Evolutionary conservation across 352 stramenopile genomes (phyloP).

Genomic region (Phytophthora nicotianae): DNA sequence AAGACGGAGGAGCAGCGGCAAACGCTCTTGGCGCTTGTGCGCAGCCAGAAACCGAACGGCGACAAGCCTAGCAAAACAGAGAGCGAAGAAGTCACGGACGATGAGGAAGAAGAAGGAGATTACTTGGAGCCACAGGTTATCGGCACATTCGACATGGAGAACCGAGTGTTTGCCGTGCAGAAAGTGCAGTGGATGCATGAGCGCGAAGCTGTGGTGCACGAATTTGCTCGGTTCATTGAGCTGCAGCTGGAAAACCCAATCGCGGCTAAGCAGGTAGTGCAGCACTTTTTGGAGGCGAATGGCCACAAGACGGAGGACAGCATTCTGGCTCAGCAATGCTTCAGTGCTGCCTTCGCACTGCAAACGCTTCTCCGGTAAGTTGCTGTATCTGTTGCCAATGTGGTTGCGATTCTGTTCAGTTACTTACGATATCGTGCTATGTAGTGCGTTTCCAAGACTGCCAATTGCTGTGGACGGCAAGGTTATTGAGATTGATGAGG

Average conservation of each 20-base stretch:
- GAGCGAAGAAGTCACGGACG: slow-evolving; percentile 51
- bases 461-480: slow-evolving; percentile 54
- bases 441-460: slow-evolving; percentile 55
- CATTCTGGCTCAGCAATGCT: slow-evolving; percentile 66
- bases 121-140: slow-evolving; percentile 54
- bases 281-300: slow-evolving; percentile 66
- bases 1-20: slow-evolving; percentile 65
- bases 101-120: slow-evolving; percentile 26
- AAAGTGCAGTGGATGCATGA: slow-evolving; percentile 70
- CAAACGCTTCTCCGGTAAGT: slow-evolving; percentile 71
- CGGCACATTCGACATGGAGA: slow-evolving; percentile 62
- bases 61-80: slow-evolving; percentile 23
- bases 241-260: slow-evolving; percentile 66
- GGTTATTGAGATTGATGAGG: slow-evolving; percentile 50
- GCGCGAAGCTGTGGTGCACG: slow-evolving; percentile 64
- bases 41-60: slow-evolving; percentile 41
- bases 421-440: background rate
- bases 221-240: slow-evolving; percentile 78
- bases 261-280: slow-evolving; percentile 42
- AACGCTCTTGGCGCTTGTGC: slow-evolving; percentile 51
- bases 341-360: slow-evolving; percentile 78
- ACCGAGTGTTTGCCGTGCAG: slow-evolving; percentile 65
- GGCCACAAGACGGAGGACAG: slow-evolving; percentile 48
- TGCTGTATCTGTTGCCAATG: slow-evolving; percentile 1
- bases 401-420: background rate